phyloP scores from a whole-genome alignment of 2,329 filamentous ascomycete species.

The Aspergillus glaucus region DNA sequence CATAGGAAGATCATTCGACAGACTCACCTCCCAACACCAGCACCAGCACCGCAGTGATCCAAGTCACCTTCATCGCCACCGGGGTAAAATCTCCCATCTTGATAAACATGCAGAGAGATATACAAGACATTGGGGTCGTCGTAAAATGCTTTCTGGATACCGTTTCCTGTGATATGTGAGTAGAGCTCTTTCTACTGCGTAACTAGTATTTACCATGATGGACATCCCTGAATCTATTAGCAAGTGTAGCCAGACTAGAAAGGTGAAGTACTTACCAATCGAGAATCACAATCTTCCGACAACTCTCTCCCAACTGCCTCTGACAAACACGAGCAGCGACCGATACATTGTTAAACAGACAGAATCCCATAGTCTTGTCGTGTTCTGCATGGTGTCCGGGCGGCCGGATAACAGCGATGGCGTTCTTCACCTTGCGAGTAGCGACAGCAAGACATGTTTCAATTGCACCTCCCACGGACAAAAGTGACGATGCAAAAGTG shows the following conservation, averaged over 20 bases:
- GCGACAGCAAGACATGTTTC: constrained; percentile 94
- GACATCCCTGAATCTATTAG: constrained; percentile 50
- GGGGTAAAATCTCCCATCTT: constrained; percentile 80
- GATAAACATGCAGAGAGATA: constrained; percentile 87
- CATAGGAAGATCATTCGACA: no score
- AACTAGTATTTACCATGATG: constrained; percentile 50
- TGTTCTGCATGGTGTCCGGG: constrained; percentile 93
- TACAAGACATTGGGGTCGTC: constrained; percentile 91
- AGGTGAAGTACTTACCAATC: constrained; percentile 68
- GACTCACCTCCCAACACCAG: constrained; percentile 49
- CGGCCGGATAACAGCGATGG: constrained; percentile 88
- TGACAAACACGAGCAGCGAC: constrained; percentile 88
- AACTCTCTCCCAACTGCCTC: constrained; percentile 67
- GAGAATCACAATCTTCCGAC: constrained; percentile 83
- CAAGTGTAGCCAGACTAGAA: neutral
- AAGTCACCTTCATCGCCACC: constrained; percentile 53
- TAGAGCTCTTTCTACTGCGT: neutral
- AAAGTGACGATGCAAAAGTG: constrained; percentile 70
- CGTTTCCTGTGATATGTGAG: constrained; percentile 60
- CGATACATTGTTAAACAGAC: constrained; percentile 95
- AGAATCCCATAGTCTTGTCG: constrained; percentile 84
- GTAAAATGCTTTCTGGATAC: constrained; percentile 94
- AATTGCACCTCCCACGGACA: constrained; percentile 89
- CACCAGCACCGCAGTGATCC: constrained; percentile 53
- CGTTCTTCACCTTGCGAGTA: constrained; percentile 77